Base-by-base conservation (phyloP, 73 alveolate species). In the Blepharisma japonicum region DNA sequence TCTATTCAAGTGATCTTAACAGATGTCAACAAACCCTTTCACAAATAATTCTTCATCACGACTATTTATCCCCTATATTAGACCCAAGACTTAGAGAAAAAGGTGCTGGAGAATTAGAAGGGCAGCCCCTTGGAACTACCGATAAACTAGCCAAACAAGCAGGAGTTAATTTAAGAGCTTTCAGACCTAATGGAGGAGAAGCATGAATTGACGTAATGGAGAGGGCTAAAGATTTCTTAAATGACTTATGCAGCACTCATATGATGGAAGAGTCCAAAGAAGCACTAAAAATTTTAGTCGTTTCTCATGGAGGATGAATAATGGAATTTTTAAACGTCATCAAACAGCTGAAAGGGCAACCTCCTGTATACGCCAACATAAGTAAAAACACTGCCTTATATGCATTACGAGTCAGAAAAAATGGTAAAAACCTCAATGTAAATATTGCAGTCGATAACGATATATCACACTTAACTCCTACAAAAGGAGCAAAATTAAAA, bases 261-360 rank as follows among this genome's bases (percentile, higher is more conserved):
- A 51, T 77, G 83, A 66, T 6, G 71, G 42, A 27, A 21, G 48
- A 18, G 68, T 45, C 71, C 4, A 25, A 70, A n/a, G 56, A 45
- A 18, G n/a, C 49, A 0, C 48, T 55, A 0, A 86, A 56, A 49
- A 42, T 86, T 8, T 50, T 87, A 1, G 81, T 86, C 6, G 88
- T 88, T 6, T 81, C 90, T 25, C 95, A 88, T 56, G 95, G 95
- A 47, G 95, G 95, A 0, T 88, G 78, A 45, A 85, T 85, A 6
- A 88, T 88, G 95, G 95, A 88, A 68, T 77, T 86, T 68, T 38
- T 56, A n/a, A 86, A 86, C 55, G 88, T 48, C 20, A 50, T 86
- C 18, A 66, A 77, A 55, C 9, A 25, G 6, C 23, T 86, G 46
- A 66, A 61, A 18, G 87, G 87, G n/a, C 23, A 56, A 21, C 42